Evolutionary conservation across 257 asterid genomes (phyloP).

Genomic region (Solanum stenotomum): DNA sequence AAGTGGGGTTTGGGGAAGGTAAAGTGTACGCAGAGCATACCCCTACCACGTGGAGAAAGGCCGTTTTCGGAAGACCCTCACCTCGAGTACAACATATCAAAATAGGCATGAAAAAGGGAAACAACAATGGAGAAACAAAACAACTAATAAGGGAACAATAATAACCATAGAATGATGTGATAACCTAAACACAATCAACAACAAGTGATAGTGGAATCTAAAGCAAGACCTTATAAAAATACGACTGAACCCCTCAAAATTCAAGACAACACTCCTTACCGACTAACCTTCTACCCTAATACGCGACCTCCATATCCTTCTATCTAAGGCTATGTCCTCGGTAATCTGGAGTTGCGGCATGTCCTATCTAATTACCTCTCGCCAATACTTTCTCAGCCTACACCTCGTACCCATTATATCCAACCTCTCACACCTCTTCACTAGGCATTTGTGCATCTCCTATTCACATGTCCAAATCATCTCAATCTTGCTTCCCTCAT

Average conservation of each 20-base stretch:
- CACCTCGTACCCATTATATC: not conserved
- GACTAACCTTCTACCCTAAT: not conserved
- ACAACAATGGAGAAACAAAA: not conserved
- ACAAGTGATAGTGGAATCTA: not conserved
- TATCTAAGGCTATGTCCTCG: not conserved
- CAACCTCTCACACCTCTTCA: not conserved
- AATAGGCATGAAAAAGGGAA: not conserved
- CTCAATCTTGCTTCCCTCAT: not conserved
- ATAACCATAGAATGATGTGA: not conserved
- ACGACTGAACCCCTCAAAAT: not conserved
- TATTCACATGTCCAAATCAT: not conserved
- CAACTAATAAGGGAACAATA: not conserved
- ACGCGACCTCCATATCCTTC: not conserved
- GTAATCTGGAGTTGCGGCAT: not conserved
- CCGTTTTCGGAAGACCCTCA: not conserved
- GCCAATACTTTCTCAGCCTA: not conserved
- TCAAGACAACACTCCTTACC: not conserved
- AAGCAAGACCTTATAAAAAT: not conserved
- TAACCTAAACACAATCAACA: not conserved
- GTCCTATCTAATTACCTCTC: not conserved
- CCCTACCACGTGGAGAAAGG: not conserved
- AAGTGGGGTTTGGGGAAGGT: not conserved
- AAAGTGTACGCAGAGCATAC: not conserved
- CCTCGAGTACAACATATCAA: not conserved
- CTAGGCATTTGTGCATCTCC: not conserved